Base-by-base conservation (phyloP, 208 protist genomes). In the Trypanosoma vivax region DNA sequence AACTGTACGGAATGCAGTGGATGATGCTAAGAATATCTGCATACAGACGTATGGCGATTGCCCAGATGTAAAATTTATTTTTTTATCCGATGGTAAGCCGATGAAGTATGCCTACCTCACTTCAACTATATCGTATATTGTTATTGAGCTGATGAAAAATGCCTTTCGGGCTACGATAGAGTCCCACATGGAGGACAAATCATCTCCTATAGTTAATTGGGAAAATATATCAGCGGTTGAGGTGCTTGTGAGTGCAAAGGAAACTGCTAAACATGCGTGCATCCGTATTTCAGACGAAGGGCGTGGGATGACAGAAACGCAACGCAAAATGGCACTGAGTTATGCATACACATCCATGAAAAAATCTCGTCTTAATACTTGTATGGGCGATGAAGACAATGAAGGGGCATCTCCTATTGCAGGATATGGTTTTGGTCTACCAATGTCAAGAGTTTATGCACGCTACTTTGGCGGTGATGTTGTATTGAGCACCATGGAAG, bases 101-200 rank as follows among this genome's bases (percentile, higher is more conserved):
- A 60, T 92, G 35, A 67, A 64, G 19, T 94, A 97, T 64, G 69
- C 92, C 2, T 94, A 96, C 64, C 91, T 97, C 70, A 88, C 86
- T 29, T 92, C 86, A 16, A 96, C 96, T 34, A 85, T 98, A 23
- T 86, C 92, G 38, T 96, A 97, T 71, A 89, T 97, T 50, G 73
- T 98, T 14, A 62, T 97, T 18, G 96, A 98, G 61, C 43, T 97
- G 37, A 76, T 97, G 69, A 97, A 97, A 71, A 98, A 98, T 66
- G 90, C 90, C 2, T 84, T 97, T 56, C 78, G 95, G 13, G 92
- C 90, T 5, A 90, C 80, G 9, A 76, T 95, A 6, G 88, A 96
- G 54, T 60, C 68, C 7, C 86, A 96, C 55, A 83, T 83, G 73
- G 80, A 76, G 50, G 51, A 72, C 29, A 86, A 89, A 60, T 65